A percentile compares a stretch with the other conserved stretches of the same genome.
These are phyloP conservation scores for Cladosporium velox DNA, from an alignment of 2,329 filamentous ascomycete species.

Conservation along the genomic window DNA sequence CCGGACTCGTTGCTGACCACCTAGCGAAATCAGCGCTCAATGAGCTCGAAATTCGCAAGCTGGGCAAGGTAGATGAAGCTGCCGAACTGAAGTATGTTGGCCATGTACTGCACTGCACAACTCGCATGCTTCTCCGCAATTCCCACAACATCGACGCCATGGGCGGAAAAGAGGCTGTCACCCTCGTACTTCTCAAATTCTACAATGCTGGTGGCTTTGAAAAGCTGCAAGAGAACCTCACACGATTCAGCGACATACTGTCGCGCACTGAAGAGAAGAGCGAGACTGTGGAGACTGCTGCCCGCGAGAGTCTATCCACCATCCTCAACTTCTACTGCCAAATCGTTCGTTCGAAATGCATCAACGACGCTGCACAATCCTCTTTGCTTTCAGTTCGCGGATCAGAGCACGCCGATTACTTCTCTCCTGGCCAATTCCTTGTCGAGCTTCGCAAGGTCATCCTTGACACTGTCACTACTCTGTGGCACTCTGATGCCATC, in stretches of 20 bases:
- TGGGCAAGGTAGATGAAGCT: constrained; percentile 26
- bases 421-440: constrained; percentile 72
- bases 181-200: constrained; percentile 82
- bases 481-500: constrained; percentile 84
- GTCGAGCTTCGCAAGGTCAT: constrained; percentile 82
- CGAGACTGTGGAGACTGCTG: constrained; percentile 20
- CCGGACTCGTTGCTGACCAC: constrained; percentile 63
- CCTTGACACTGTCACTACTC: constrained; percentile 70
- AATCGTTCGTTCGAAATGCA: constrained; percentile 74
- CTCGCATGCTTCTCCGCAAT: constrained; percentile 31
- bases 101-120: constrained; percentile 28
- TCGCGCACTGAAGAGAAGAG: constrained; percentile 46
- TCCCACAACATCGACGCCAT: constrained; percentile 31
- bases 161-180: constrained; percentile 46
- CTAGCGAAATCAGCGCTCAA: constrained; percentile 58
- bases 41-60: constrained; percentile 31
- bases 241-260: constrained; percentile 32
- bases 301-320: constrained; percentile 63
- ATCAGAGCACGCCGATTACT: constrained; percentile 56
- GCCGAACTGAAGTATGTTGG: constrained; percentile 31
- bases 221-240: constrained; percentile 60
- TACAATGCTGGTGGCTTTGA: constrained; percentile 77
- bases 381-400: constrained; percentile 53
- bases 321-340: constrained; percentile 80
- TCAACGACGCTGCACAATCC: constrained; percentile 74